Percentiles rank a stretch among this genome's conserved stretches.
phyloP scores from a whole-genome alignment of 768 basidiomycete genomes.

The Agaricus sinodeliciosus region DNA sequence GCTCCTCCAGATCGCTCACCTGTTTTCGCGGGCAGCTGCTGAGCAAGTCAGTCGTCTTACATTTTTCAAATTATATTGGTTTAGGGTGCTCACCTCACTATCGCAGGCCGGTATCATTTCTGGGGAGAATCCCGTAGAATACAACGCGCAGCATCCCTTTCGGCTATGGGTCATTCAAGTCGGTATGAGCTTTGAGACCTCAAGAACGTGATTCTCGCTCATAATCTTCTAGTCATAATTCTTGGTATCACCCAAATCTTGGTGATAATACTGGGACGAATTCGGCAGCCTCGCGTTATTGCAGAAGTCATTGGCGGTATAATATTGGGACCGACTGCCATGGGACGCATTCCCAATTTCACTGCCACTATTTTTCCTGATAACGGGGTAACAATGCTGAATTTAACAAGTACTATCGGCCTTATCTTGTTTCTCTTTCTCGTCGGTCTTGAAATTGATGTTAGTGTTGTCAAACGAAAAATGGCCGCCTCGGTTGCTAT shows the following conservation, averaged over 20 bases:
- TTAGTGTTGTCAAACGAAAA: constrained; percentile 60
- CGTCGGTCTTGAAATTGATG: constrained; percentile 81
- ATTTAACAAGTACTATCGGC: constrained; percentile 70
- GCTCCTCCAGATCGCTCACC: constrained; percentile 15
- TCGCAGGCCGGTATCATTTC: constrained; percentile 68
- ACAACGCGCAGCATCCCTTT: constrained; percentile 62
- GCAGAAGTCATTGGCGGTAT: constrained; percentile 91
- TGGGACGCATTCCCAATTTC: constrained; percentile 79
- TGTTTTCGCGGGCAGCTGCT: constrained; percentile 40
- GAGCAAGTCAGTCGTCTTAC: constrained; percentile 33
- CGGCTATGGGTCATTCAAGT: constrained; percentile 74
- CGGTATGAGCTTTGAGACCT: constrained; percentile 32
- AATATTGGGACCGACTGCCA: constrained; percentile 69
- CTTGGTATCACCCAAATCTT: constrained; percentile 73
- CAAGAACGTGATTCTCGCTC: neutral
- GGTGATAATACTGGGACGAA: constrained; percentile 50
- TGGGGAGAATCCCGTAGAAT: constrained; percentile 65
- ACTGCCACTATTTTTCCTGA: constrained; percentile 51
- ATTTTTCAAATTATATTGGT: neutral
- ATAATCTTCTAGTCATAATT: constrained; percentile 58
- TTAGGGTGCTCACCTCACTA: neutral
- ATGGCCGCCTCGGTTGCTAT: constrained; percentile 49
- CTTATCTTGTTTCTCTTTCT: constrained; percentile 77
- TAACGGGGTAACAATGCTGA: constrained; percentile 48
- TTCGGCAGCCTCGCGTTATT: constrained; percentile 90